Evolutionary conservation across 202 grass and related monocot genomes (phyloP), one percentile per base, ranked within the genome.

Genomic region (Zoysia matrella): DNA sequence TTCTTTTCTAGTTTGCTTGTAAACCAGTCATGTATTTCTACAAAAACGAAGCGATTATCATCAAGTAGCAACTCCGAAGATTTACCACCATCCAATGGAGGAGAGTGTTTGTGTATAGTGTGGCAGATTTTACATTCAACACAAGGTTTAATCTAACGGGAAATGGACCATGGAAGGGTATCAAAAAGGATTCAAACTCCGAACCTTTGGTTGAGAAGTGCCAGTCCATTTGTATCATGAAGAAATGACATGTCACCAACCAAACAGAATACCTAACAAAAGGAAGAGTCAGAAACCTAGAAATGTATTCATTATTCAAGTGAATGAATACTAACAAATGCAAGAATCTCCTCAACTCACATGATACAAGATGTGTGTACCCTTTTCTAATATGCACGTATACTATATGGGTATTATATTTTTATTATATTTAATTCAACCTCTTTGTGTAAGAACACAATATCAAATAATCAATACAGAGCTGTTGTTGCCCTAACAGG

Each of bases 181-280:
- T 51, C 49, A 3, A 11, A 44, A 78, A 69, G 63, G 77, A 48
- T 89, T 82, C 39, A 66, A 86, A 86, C 12, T 78, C 47, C 73
- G 76, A 82, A 98, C 95, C 92, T 89, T 91, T 95, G 92, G 72
- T 81, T 98, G 60, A 98, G 90, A 83, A 98, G 84, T 50, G 95
- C 80, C 60, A 98, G 78, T 84, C 92, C 95, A 88, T 98, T 98
- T 84, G 88, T 93, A 83, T 98, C 95, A 78, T 98, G 90, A 86
- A 98, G 95, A 74, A 98, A 98, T 88, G 95, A 98, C 62, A 98
- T 49, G 84, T 98, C 95, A 83, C 95, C 95, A 93, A 98, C 80
- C 87, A 98, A 47, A 75, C 92, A 98, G 60, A 92, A 78, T 60
- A 98, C 90, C 95, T 98, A 75, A 85, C 53, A 60, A 72, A 30